Percentiles rank a stretch among this genome's conserved stretches.
Conservation (phyloP, 495 filamentous ascomycete species). For the Aspergillus haitiensis region DNA sequence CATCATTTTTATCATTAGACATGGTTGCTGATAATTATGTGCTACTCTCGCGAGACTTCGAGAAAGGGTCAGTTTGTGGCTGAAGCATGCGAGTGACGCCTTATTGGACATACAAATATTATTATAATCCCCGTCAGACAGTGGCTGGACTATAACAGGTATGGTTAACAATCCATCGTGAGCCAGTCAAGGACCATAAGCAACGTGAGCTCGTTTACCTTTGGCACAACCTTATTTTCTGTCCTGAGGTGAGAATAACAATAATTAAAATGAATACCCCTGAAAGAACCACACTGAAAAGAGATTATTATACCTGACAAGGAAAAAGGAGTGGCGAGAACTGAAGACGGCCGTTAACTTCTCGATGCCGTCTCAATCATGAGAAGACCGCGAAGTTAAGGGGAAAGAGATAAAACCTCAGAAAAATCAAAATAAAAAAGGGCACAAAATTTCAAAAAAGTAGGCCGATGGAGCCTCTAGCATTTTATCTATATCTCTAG, state of each 20-base stretch:
- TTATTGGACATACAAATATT: slow-evolving; percentile 8
- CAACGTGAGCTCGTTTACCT: background rate
- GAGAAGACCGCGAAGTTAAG: background rate
- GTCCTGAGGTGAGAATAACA: background rate
- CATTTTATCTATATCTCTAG: slow-evolving; percentile 18
- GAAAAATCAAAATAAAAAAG: no score
- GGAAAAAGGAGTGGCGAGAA: slow-evolving; percentile 9
- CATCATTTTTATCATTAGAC: slow-evolving; percentile 31
- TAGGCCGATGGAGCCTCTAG: slow-evolving; percentile 10
- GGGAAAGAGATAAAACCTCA: background rate
- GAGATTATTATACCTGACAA: background rate
- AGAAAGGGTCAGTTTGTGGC: slow-evolving; percentile 14
- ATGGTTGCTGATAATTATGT: slow-evolving; percentile 23
- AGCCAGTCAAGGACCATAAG: background rate
- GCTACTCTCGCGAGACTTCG: background rate
- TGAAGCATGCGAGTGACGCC: background rate
- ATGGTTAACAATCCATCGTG: background rate
- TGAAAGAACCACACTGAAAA: background rate
- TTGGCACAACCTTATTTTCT: background rate
- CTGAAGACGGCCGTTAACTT: background rate
- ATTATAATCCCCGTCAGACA: background rate
- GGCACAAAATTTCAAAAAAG: slow-evolving; percentile 4
- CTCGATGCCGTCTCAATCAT: slow-evolving; percentile 2
- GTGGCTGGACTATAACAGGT: background rate
- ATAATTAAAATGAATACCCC: background rate